These are phyloP conservation scores for Boletus rex-veris DNA, from an alignment of 768 basidiomycete genomes.

Conservation along the genomic window DNA sequence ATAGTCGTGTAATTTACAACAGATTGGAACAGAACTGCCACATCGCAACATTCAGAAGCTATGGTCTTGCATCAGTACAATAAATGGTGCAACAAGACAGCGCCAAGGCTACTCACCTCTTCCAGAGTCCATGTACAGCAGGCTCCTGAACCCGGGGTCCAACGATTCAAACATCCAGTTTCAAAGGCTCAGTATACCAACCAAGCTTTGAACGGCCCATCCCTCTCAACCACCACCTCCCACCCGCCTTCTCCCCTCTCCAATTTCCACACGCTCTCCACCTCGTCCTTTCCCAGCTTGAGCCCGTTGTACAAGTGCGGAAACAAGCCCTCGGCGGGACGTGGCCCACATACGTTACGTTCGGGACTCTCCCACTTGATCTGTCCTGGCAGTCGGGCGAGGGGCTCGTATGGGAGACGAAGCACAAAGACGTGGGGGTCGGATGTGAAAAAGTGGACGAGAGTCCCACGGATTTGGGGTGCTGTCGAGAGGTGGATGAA, in stretches of 20 bases:
- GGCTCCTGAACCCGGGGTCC: too few relatives aligned
- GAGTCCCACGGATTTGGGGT: constrained; percentile 44
- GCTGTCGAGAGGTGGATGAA: constrained; percentile 59
- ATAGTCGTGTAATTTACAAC: too few relatives aligned
- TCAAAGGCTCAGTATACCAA: constrained; percentile 29
- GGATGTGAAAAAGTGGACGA: constrained; percentile 43
- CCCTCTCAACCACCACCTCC: constrained; percentile 26
- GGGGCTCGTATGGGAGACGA: constrained; percentile 38
- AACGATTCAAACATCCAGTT: too few relatives aligned
- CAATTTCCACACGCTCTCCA: constrained; percentile 39
- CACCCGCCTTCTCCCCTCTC: constrained; percentile 30
- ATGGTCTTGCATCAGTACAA: too few relatives aligned
- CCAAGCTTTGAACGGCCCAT: constrained; percentile 25
- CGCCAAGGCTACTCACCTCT: too few relatives aligned
- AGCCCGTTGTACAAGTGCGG: constrained; percentile 52
- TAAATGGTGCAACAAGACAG: too few relatives aligned
- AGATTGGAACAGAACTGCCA: too few relatives aligned
- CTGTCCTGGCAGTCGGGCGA: constrained; percentile 28
- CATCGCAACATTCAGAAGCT: too few relatives aligned
- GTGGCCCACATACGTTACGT: constrained; percentile 37
- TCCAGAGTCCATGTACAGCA: too few relatives aligned
- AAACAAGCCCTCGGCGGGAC: constrained; percentile 45
- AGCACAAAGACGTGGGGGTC: constrained; percentile 41
- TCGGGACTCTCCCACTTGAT: constrained; percentile 51
- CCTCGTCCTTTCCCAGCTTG: constrained; percentile 41